Evolutionary conservation across 139 green algal genomes (phyloP), one percentile per base, ranked within the genome.

Genomic region (Chlorella vulgaris): DNA sequence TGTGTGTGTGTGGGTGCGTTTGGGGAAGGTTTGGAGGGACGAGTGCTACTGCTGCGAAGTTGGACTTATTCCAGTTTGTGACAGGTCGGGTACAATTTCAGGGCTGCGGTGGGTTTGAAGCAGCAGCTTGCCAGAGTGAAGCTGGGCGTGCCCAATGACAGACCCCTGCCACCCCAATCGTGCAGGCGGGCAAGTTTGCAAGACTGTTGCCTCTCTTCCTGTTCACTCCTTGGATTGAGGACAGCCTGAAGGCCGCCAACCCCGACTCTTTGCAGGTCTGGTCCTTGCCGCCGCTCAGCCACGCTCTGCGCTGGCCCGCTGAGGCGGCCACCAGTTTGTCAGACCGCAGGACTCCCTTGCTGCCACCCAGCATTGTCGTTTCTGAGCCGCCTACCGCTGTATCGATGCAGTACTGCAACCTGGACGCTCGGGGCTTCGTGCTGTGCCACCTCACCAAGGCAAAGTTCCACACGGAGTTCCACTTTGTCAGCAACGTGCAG

Each of bases 161-260:
- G n/a, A n/a, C n/a, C n/a, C n/a, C n/a, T n/a, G n/a, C n/a, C n/a
- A n/a, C n/a, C n/a, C n/a, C n/a, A n/a, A n/a, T n/a, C n/a, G n/a
- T 31, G 55, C 15, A 65, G 51, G 71, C 50, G 50, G 71, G 71
- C 13, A 31, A 22, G 31, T 35, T 82, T n/a, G 43, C 47, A 28
- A 74, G n/a, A 13, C 76, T 73, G 29, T 82, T 43, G 13, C 76
- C 76, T 43, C 66, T 82, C 3, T 82, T 39, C 55, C 66, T 82
- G 10, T 82, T 82, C 76, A 82, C 76, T 8, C 76, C 76, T 0
- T 82, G 55, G 58, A 73, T 82, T 28, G 76, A 74, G 43, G 76
- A 82, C 26, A n/a, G 40, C 24, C 66, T 82, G 55, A 26, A 60
- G 55, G 55, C 33, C 4, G 76, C 76, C 76, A 82, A 82, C 66